Conservation (phyloP, 2,329 filamentous ascomycete species). For the Fusarium pseudocircinatum region DNA sequence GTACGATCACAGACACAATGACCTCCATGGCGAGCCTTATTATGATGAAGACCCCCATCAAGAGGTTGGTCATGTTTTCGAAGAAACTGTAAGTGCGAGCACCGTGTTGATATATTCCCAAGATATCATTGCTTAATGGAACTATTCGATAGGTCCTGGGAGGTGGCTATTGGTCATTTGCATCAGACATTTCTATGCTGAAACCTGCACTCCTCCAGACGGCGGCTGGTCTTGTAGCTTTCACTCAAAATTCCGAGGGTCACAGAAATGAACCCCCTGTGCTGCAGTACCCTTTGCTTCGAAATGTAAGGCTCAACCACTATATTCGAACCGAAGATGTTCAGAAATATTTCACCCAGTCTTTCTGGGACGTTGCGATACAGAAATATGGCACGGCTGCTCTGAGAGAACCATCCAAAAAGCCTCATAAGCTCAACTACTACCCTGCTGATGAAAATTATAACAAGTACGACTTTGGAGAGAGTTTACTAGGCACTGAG, state of each 20-base stretch:
- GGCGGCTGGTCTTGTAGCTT: slow-evolving; percentile 16
- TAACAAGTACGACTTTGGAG: neutral
- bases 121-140: neutral
- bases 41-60: slow-evolving; percentile 37
- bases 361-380: slow-evolving; percentile 42
- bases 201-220: slow-evolving; percentile 24
- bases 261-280: neutral
- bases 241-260: neutral
- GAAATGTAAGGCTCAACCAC: slow-evolving; percentile 3
- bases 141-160: slow-evolving; percentile 30
- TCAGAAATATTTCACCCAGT: slow-evolving; percentile 33
- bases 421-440: slow-evolving; percentile 33
- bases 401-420: slow-evolving; percentile 22
- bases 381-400: slow-evolving; percentile 39
- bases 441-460: slow-evolving; percentile 6
- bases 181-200: neutral
- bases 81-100: slow-evolving; percentile 23
- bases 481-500: neutral
- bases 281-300: neutral
- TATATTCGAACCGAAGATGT: slow-evolving; percentile 25
- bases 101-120: neutral
- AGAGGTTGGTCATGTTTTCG: slow-evolving; percentile 42
- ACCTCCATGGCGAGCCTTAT: slow-evolving; percentile 26
- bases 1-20: neutral
- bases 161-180: slow-evolving; percentile 33